Evolutionary conservation across 371 early-diverging fungal species (phyloP).

Genomic region (Mucor circinelloides): DNA sequence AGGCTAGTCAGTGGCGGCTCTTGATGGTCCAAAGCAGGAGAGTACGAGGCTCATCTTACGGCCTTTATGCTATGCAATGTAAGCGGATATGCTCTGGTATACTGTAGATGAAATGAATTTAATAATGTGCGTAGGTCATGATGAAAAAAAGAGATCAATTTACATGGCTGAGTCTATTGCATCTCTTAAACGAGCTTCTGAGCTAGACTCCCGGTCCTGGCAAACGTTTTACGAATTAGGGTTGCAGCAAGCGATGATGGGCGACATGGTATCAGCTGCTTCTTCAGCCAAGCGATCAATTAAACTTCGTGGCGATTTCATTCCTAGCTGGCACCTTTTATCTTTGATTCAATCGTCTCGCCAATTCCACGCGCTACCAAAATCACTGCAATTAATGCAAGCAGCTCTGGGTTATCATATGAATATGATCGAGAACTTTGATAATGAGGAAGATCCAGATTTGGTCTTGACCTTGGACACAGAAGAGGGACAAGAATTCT

Average conservation of each 20-base stretch:
- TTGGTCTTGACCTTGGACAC: constrained; percentile 1
- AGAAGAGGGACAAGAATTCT: constrained; percentile 18
- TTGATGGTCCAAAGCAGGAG: constrained; percentile 19
- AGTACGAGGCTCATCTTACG: constrained; percentile 13
- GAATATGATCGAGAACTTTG: constrained; percentile 2
- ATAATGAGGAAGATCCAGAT: constrained; percentile 13
- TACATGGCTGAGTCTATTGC: constrained; percentile 64
- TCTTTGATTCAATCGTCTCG: constrained; percentile 72
- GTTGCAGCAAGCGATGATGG: constrained; percentile 76
- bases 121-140: constrained; percentile 39
- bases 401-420: constrained; percentile 52
- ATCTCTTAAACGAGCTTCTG: constrained; percentile 57
- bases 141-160: constrained; percentile 51
- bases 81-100: neutral
- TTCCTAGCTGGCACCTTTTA: constrained; percentile 87
- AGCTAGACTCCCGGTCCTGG: constrained; percentile 47
- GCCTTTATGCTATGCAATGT: constrained; percentile 19
- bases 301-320: constrained; percentile 58
- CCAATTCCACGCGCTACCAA: constrained; percentile 25
- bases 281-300: constrained; percentile 62
- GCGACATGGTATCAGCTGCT: constrained; percentile 71
- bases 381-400: constrained; percentile 73
- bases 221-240: constrained; percentile 79
- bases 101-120: neutral
- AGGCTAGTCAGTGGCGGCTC: constrained; percentile 17